phyloP scores from a whole-genome alignment of 192 early-diverging fungal species.

The Gonapodya sp. region DNA sequence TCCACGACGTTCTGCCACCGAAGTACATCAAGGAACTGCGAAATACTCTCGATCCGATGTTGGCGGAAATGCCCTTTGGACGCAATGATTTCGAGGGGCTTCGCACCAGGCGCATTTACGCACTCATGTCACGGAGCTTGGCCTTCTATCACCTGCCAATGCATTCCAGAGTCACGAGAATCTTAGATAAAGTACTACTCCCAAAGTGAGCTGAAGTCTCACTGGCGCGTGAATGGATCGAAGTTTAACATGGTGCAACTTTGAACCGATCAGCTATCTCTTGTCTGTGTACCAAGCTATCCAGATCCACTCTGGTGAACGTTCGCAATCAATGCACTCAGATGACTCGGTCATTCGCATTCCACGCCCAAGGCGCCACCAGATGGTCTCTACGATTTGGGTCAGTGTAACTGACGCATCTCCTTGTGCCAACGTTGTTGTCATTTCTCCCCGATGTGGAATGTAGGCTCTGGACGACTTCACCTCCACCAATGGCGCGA shows the following conservation, averaged over 20 bases:
- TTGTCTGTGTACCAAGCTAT: conserved; percentile 5
- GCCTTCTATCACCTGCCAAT: background rate
- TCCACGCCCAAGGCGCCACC: background rate
- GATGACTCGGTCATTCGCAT: conserved; percentile 6
- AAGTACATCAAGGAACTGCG: background rate
- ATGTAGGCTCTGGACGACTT: conserved; percentile 1
- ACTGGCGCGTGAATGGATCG: background rate
- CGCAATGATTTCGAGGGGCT: conserved; percentile 9
- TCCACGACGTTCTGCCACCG: background rate
- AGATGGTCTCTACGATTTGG: background rate
- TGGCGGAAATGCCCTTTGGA: background rate
- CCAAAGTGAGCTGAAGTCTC: background rate
- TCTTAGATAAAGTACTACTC: background rate
- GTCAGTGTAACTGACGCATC: background rate
- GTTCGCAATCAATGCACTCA: background rate
- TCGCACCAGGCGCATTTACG: background rate
- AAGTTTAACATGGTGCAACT: background rate
- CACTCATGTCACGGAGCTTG: background rate
- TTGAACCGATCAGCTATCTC: no score
- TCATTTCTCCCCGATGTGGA: no score
- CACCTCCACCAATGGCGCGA: background rate
- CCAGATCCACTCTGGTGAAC: background rate
- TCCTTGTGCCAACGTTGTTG: background rate
- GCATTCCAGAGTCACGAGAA: background rate
- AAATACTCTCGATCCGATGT: background rate